Evolutionary conservation across 768 basidiomycete species (phyloP), one percentile per base, ranked within the genome.

Genomic region (Russula olivacea): DNA sequence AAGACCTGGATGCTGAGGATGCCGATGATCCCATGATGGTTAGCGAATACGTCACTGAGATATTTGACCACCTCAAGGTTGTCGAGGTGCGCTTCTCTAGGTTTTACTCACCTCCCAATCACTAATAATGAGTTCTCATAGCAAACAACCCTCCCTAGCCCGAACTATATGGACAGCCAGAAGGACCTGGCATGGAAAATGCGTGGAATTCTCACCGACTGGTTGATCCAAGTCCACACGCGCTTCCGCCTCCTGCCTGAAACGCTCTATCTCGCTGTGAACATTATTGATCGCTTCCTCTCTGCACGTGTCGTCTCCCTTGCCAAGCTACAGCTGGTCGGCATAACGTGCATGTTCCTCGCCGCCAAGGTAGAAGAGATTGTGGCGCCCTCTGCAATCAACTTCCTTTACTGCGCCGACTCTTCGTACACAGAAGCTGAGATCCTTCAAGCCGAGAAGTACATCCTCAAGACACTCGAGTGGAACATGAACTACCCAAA

Each of bases 1-100:
- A 89, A 34, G 96, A 98, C 70, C 81, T 98, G 17, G 94, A 98
- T 67, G 85, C 84, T 1, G 93, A 95, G 23, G 95, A 98, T 72
- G 84, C 78, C 58, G 93, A 94, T 55, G 96, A 99, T 71, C 97
- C 96, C 15, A 79, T 92, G 64, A 98, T 98, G 95, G 95, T 97
- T 67, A 89, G 88, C 76, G 93, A 98, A 75, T 99, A 99, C 71
- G 95, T 97, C 55, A 79, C 79, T 28, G 97, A 98, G 62, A 94
- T 98, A 65, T 95, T 94, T 77, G 78, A 88, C 61, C 98, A 99
- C 76, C 81, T 98, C 76, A 90, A 87, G 72, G 76, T 83, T 64
- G 79, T 87, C 63, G 93, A 98, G 83, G 94, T 94, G 71, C 52
- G 79, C 54, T 45, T 47, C 23, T 55, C 32, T 14, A 32, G 5